phyloP scores from a whole-genome alignment of 306 rosid genomes.

The Inga oerstediana region DNA sequence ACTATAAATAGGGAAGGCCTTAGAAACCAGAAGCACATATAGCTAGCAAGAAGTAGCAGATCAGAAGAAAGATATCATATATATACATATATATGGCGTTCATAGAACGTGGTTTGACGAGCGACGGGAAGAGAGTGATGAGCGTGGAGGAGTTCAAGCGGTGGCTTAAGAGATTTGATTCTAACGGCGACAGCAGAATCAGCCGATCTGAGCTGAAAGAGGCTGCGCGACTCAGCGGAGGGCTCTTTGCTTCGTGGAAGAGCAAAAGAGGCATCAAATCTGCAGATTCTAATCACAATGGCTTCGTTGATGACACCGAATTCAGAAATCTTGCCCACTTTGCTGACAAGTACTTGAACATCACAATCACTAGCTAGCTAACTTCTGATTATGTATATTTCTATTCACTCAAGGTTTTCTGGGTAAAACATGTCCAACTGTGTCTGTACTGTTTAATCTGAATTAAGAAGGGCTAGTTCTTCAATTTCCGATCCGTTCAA shows the following conservation, averaged over 20 bases:
- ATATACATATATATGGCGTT: slow-evolving; percentile 16
- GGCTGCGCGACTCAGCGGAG: slow-evolving; percentile 31
- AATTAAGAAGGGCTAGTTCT: neutral
- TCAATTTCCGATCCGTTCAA: neutral
- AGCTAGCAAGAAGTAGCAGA: neutral
- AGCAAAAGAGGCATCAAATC: slow-evolving; percentile 12
- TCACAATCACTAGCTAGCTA: slow-evolving; percentile 17
- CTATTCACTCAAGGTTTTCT: neutral
- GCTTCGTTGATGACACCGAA: slow-evolving; percentile 44
- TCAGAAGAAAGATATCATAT: neutral
- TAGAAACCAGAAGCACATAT: neutral
- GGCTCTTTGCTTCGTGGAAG: slow-evolving; percentile 31
- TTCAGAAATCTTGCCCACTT: slow-evolving; percentile 35
- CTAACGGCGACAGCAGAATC: slow-evolving; percentile 33
- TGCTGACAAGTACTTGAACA: slow-evolving; percentile 43
- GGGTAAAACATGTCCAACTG: neutral
- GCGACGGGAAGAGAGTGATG: slow-evolving; percentile 42
- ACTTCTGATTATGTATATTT: neutral
- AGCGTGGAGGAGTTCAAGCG: slow-evolving; percentile 39
- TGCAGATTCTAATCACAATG: slow-evolving; percentile 35
- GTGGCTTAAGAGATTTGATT: slow-evolving; percentile 42
- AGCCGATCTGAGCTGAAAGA: slow-evolving; percentile 35
- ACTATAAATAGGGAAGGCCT: neutral
- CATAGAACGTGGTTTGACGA: slow-evolving; percentile 24
- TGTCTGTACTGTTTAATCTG: neutral